Base-by-base conservation (phyloP, 2,329 filamentous ascomycete genomes). In the Aspergillus tubingensis region DNA sequence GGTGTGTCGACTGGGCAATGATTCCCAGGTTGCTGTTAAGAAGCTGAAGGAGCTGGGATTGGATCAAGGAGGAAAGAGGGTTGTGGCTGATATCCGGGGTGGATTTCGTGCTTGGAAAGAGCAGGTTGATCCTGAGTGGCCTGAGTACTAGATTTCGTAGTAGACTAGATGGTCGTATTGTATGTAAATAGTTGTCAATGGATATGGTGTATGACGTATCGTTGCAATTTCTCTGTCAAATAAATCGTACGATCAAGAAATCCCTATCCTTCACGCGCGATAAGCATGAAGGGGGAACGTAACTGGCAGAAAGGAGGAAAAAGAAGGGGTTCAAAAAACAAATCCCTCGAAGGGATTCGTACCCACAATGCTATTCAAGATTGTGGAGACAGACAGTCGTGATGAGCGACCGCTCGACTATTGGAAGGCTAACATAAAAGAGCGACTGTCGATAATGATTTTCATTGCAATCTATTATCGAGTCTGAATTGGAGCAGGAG, bases 1-100 rank as follows among this genome's bases (percentile, higher is more conserved):
- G 15, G 74, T 82, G 8, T 82, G 80, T 62, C 78, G 79, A 13
- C 72, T 77, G n/a, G 80, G 80, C 1, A 82, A 82, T 53, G 80
- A 82, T 57, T 82, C 80, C 1, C 80, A 81, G 61, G 65, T 79
- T 21, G 80, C 75, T 0, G 80, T 81, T 5, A 68, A 74, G 58
- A 77, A 67, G 58, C 50, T 81, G 48, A 79, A 77, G 55, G 73
- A 79, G 13, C 54, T 77, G 8, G 74, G 76, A 7, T 53, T 77
- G 8, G 75, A 75, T 44, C 68, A 64, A 23, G 65, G 67, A 17
- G 75, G 75, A 0, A 58, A 73, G 54, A 68, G 75, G 48, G 73
- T 68, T 50, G 70, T 80, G 19, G 72, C 72, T 3, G 79, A 81
- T 61, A 76, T 81, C n/a, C 71, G 67, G 17, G 79, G 78, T 11